Percentiles rank a stretch among this genome's conserved stretches.
phyloP scores from a whole-genome alignment of 805 yeast species.

The Vanderwaltozyma verrucispora region DNA sequence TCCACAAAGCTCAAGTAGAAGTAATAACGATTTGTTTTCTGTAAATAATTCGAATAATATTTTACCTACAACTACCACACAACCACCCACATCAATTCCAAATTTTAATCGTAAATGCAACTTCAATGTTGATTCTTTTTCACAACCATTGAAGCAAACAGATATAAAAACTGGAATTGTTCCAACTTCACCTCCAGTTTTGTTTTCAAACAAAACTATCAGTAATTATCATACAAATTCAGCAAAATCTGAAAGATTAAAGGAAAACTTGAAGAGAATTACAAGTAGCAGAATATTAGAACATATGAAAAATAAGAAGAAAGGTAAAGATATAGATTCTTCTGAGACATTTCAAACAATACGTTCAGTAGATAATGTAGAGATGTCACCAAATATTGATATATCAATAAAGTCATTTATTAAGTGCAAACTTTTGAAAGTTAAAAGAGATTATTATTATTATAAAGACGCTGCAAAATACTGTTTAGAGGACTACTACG shows the following conservation, averaged over 20 bases:
- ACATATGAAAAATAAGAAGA: too few species aligned
- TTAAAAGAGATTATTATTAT: conserved; percentile 11
- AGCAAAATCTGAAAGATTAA: not conserved
- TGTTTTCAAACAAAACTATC: too few species aligned
- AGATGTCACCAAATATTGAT: not conserved
- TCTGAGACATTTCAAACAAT: not conserved
- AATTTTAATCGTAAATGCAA: too few species aligned
- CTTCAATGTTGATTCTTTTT: too few species aligned
- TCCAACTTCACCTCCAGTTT: not conserved
- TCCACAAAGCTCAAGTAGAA: conserved; percentile 4
- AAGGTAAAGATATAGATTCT: not conserved
- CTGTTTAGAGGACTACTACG: conserved; percentile 13
- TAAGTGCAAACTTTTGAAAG: conserved; percentile 10
- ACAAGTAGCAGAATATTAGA: not conserved
- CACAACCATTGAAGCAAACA: too few species aligned
- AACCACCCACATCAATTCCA: conserved; percentile 2
- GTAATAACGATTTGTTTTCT: not conserved
- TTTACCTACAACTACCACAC: conserved; percentile 7
- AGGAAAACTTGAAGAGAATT: too few species aligned
- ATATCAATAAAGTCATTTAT: conserved; percentile 13
- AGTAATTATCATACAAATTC: too few species aligned
- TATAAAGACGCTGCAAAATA: conserved; percentile 14
- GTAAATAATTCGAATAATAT: not conserved
- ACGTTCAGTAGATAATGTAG: not conserved
- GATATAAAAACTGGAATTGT: too few species aligned